Evolutionary conservation across 768 basidiomycete genomes (phyloP), one percentile per base, ranked within the genome.

Genomic region (Tylopilus sp.): DNA sequence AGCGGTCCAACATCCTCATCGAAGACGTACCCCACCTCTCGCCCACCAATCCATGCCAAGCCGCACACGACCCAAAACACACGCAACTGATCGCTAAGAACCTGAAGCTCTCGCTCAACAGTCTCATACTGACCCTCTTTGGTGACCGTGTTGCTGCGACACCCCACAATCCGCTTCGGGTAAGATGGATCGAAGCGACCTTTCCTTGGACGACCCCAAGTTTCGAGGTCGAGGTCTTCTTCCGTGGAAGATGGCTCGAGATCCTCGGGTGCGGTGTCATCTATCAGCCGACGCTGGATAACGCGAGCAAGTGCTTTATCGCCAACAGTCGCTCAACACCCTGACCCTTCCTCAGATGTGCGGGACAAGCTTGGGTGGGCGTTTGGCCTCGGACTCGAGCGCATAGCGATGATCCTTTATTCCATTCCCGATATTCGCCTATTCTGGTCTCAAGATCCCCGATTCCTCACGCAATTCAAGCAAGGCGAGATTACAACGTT

Each of bases 121-220:
- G 83, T 39, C 74, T 99, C 45, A 80, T 99, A 57, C 75, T 94
- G 47, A 76, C 78, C 48, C 73, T 99, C 23, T 98, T 98, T 67
- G 88, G 89, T 4, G 77, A 75, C 9, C 75, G 68, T 11, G 75
- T 73, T 17, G 79, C 73, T 11, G 73, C 74, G 23, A 75, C 69
- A 21, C 73, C 73, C 17, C 74, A 79, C 33, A 80, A 88, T 44
- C 95, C 97, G 22, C 74, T 99, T 55, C 77, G 81, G 56, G 88
- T 99, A 23, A 77, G 97, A 20, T 99, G 97, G 97, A 98, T 98
- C 57, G 93, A 98, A 65, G 92, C 95, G 2, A 91, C 89, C 63
- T 98, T 99, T 72, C 97, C 97, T 2, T 99, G 95, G 77, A 99
- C 97, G 49, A 88, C 85, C 53, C 97, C 97, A 9, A 97, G 94